Conservation (phyloP, 768 basidiomycete species). For the Lactifluus pinguis region DNA sequence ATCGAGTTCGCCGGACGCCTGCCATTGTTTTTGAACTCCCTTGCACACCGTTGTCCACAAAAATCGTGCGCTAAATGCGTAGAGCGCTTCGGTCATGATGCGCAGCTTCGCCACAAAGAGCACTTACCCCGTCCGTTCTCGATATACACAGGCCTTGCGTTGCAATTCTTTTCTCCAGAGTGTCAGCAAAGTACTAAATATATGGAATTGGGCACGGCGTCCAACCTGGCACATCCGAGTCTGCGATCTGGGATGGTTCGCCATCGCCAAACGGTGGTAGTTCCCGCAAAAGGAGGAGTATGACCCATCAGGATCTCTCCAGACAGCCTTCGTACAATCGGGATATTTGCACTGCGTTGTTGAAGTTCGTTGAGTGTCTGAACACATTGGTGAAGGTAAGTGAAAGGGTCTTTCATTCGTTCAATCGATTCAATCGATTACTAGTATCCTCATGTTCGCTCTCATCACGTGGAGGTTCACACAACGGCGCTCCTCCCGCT, state of each 20-base stretch:
- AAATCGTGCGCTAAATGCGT: conserved; percentile 15
- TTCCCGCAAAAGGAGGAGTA: conserved; percentile 21
- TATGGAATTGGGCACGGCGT: not conserved
- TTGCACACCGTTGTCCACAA: conserved; percentile 20
- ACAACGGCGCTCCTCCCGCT: not conserved
- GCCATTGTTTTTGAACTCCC: not conserved
- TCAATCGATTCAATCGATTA: not conserved
- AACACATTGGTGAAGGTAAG: conserved; percentile 4
- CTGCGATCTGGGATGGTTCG: not conserved
- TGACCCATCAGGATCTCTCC: conserved; percentile 21
- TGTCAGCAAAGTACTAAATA: not conserved
- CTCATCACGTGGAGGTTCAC: conserved; percentile 4
- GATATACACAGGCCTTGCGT: conserved; percentile 17
- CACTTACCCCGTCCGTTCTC: conserved; percentile 19
- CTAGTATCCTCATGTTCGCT: too few species aligned
- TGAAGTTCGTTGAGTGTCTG: conserved; percentile 12
- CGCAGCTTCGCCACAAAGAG: not conserved
- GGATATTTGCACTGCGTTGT: conserved; percentile 17
- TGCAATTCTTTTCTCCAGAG: conserved; percentile 12
- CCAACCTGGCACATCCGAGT: conserved; percentile 19
- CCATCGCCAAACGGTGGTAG: conserved; percentile 18
- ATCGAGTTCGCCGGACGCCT: not conserved
- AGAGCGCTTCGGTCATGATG: not conserved
- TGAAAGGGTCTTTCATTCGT: not conserved
- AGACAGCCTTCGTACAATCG: conserved; percentile 14